These are phyloP conservation scores for Fusarium goolgardi DNA, from an alignment of 2,329 filamentous ascomycete genomes.

Conservation along the genomic window DNA sequence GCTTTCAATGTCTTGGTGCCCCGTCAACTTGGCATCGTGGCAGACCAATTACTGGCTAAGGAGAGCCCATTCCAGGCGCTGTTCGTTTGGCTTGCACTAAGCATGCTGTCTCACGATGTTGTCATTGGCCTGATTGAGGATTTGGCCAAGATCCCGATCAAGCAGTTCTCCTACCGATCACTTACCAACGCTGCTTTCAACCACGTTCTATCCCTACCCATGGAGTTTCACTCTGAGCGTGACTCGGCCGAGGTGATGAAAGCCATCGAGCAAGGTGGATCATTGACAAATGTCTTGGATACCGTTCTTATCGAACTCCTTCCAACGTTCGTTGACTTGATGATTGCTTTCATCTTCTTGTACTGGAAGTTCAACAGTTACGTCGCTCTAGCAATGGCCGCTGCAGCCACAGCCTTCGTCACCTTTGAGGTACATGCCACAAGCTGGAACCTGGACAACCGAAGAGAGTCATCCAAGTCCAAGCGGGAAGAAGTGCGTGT, in stretches of 20 bases:
- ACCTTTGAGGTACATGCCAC: conserved; percentile 50
- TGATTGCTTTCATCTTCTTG: conserved; percentile 70
- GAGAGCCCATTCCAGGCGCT: conserved; percentile 38
- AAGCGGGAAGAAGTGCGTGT: conserved; percentile 62
- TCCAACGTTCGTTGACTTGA: conserved; percentile 71
- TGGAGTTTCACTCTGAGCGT: conserved; percentile 76
- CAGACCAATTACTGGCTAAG: conserved; percentile 46
- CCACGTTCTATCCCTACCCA: conserved; percentile 75
- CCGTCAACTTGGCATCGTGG: conserved; percentile 49
- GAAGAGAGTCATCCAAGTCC: conserved; percentile 54
- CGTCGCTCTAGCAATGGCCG: conserved; percentile 57
- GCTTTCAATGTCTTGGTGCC: conserved; percentile 50
- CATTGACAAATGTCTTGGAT: conserved; percentile 69
- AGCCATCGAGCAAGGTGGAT: conserved; percentile 71
- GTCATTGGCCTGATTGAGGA: conserved; percentile 32
- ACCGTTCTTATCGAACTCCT: conserved; percentile 68
- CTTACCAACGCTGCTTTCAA: conserved; percentile 71
- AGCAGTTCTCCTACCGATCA: conserved; percentile 60
- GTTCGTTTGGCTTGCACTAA: conserved; percentile 35
- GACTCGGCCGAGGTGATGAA: conserved; percentile 73
- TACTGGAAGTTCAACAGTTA: conserved; percentile 72
- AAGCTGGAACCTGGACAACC: conserved; percentile 53
- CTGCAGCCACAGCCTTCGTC: conserved; percentile 37
- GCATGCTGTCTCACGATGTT: conserved; percentile 19
- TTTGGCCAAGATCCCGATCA: conserved; percentile 51